phyloP scores from a whole-genome alignment of 75 land plant species.

The Ceratopteris richardii region DNA sequence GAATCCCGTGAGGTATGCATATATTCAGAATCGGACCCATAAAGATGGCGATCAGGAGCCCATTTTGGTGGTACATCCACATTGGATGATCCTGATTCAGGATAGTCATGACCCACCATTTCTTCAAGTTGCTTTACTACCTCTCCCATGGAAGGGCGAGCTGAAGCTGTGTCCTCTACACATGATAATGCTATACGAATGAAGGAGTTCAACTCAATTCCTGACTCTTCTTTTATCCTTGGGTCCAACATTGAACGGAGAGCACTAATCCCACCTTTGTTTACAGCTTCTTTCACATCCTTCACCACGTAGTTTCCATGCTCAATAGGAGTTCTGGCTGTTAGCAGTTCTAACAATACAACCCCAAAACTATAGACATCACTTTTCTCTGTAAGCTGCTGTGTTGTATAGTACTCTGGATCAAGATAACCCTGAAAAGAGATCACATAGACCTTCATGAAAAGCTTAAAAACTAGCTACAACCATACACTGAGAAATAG shows the following conservation, averaged over 20 bases:
- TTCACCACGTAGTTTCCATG: constrained; percentile 26
- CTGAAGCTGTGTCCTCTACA: constrained; percentile 41
- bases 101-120: neutral
- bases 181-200: constrained; percentile 64
- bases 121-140: constrained; percentile 67
- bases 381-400: constrained; percentile 19
- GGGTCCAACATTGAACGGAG: constrained; percentile 18
- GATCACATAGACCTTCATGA: neutral
- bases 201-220: constrained; percentile 35
- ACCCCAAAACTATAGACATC: constrained; percentile 41
- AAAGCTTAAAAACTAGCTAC: neutral
- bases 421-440: constrained; percentile 20
- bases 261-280: constrained; percentile 11
- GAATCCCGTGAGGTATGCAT: neutral
- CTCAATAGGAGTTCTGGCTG: constrained; percentile 19
- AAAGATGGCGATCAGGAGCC: neutral
- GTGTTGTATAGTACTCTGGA: constrained; percentile 27
- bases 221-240: neutral
- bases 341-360: constrained; percentile 22
- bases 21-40: neutral
- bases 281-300: constrained; percentile 15
- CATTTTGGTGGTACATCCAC: neutral
- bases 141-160: constrained; percentile 71
- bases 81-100: constrained; percentile 5
- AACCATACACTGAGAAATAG: neutral